These are phyloP conservation scores for Syzygium oleosum DNA, from an alignment of 345 rosid species.

Conservation along the genomic window DNA sequence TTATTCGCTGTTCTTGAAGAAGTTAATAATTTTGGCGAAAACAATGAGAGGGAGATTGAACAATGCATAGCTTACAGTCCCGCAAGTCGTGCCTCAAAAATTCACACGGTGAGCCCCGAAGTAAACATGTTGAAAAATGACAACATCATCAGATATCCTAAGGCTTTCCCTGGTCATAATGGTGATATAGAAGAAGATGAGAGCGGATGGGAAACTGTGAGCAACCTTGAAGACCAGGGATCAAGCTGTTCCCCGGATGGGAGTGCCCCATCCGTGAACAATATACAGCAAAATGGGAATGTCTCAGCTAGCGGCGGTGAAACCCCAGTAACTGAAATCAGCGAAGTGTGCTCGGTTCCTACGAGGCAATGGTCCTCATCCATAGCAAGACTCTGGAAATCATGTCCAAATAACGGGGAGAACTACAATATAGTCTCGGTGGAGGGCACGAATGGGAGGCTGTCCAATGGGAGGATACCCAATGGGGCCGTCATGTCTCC, in stretches of 20 bases:
- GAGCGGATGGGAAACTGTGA: conserved; percentile 98
- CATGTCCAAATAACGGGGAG: conserved; percentile 48
- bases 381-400: conserved; percentile 70
- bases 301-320: conserved; percentile 45
- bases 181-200: conserved; percentile 73
- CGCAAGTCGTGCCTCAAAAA: conserved; percentile 36
- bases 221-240: conserved; percentile 73
- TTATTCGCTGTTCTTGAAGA: conserved; percentile 60
- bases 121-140: conserved; percentile 20
- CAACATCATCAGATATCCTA: conserved; percentile 22
- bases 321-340: conserved; percentile 47
- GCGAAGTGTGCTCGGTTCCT: conserved; percentile 54
- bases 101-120: conserved; percentile 46
- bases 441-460: conserved; percentile 55
- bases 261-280: conserved; percentile 42
- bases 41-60: conserved; percentile 34
- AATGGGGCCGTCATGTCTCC: conserved; percentile 49
- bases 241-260: conserved; percentile 69
- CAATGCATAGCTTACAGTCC: conserved; percentile 27
- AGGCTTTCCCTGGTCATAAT: conserved; percentile 26
- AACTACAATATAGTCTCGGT: conserved; percentile 58
- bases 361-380: conserved; percentile 44
- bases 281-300: conserved; percentile 35
- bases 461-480: conserved; percentile 68
- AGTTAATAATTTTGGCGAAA: conserved; percentile 27